Percentiles rank a stretch among this genome's conserved stretches.
Conservation (phyloP, 2,329 filamentous ascomycete species). For the Xylariaceae sp. region DNA sequence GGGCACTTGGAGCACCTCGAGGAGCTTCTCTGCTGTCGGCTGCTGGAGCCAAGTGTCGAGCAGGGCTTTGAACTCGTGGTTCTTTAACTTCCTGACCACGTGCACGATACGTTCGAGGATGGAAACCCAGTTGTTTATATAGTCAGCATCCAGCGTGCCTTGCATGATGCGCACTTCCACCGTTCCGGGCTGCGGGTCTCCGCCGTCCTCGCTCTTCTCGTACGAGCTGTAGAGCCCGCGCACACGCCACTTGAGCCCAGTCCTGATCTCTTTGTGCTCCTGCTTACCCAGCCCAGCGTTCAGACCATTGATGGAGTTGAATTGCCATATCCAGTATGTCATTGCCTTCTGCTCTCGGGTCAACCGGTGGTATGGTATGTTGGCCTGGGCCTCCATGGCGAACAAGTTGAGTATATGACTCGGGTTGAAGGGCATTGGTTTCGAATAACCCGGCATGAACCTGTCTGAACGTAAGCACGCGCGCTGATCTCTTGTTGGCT, state of each 20-base stretch:
- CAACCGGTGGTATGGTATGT: background rate
- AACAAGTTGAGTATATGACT: background rate
- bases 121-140: conserved; percentile 21
- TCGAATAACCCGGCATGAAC: no score
- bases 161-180: conserved; percentile 18
- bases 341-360: background rate
- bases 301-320: background rate
- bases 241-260: conserved; percentile 12
- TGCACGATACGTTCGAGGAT: conserved; percentile 12
- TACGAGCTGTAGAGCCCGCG: conserved; percentile 1
- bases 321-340: conserved; percentile 5
- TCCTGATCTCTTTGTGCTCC: background rate
- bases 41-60: background rate
- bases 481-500: no score
- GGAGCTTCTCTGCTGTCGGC: conserved; percentile 2
- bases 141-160: conserved; percentile 21
- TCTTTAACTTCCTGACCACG: conserved; percentile 4
- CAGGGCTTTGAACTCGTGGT: background rate
- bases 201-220: background rate
- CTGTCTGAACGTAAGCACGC: no score
- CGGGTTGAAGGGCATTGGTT: no score
- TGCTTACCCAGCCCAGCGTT: background rate
- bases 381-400: background rate
- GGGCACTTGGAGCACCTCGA: conserved; percentile 9
- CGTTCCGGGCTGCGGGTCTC: conserved; percentile 3